Evolutionary conservation across 495 filamentous ascomycete species (phyloP), one percentile per base, ranked within the genome.

Genomic region (Talaromyces stipitatus): DNA sequence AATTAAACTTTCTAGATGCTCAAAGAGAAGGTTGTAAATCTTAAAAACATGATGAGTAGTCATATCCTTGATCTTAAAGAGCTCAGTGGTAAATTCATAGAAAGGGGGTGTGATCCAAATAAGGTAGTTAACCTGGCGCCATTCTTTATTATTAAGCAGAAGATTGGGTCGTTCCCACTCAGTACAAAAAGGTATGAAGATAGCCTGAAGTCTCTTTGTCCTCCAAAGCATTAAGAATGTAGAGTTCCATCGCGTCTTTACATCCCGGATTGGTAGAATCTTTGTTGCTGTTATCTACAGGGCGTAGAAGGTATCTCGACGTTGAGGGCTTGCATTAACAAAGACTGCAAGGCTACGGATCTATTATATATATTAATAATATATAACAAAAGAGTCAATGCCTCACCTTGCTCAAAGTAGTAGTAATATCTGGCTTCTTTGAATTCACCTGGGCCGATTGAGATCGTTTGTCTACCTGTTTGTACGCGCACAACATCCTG

Each of bases 201-300:
- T n/a, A n/a, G n/a, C n/a, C n/a, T n/a, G n/a, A n/a, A n/a, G n/a
- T n/a, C n/a, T n/a, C 16, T 57, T 63, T 10, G 57, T 58, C 10
- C 56, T 59, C 7, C 36, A 27, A 43, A 68, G 58, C 53, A 68
- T 68, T 3, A 54, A 23, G 33, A 33, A 54, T 3, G 23, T 54
- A 3, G 27, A 54, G 18, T 54, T 41, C 28, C 27, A 65, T 16
- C 29, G 54, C 20, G 59, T 62, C n/a, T n/a, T 3, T 0, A 66
- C 54, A 58, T 68, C 65, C 38, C 66, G 50, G n/a, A 66, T 63
- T 27, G 57, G 61, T 16, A 66, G 36, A 24, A 64, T 58, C 22
- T 54, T 63, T 51, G 23, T 45, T 11, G 57, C 56, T 26, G 23
- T 41, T 14, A 20, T 53, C 26, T 60, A 45, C 9, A 62, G 52